phyloP scores from a whole-genome alignment of 2,329 filamentous ascomycete genomes.

The Arthroderma uncinatum region DNA sequence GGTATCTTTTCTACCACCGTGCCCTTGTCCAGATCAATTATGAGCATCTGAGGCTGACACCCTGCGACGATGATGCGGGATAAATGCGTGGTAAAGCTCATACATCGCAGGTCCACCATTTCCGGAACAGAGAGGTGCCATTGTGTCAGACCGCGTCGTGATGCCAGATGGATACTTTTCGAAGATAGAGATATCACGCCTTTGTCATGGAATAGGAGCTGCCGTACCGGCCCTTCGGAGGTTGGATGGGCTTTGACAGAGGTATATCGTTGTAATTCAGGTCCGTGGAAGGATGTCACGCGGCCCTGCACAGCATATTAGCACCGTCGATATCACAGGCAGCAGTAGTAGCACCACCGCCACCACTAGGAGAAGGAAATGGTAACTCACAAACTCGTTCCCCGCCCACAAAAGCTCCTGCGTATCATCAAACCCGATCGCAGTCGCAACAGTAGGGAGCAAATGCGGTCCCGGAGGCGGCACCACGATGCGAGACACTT shows the following conservation, averaged over 20 bases:
- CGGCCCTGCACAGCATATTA: constrained; percentile 51
- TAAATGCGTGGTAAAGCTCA: constrained; percentile 86
- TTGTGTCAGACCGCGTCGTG: constrained; percentile 66
- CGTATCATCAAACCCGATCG: constrained; percentile 76
- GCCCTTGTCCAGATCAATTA: constrained; percentile 60
- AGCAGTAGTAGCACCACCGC: no score
- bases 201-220: constrained; percentile 82
- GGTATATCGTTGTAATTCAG: constrained; percentile 77
- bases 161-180: constrained; percentile 78
- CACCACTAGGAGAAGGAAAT: no score
- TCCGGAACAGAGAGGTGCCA: constrained; percentile 75
- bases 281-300: constrained; percentile 76
- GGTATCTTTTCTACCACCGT: constrained; percentile 60
- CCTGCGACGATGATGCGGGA: constrained; percentile 81
- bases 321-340: neutral
- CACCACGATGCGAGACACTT: constrained; percentile 73
- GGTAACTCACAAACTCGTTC: constrained; percentile 65
- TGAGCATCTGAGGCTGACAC: constrained; percentile 75
- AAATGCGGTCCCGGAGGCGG: constrained; percentile 63
- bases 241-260: constrained; percentile 70
- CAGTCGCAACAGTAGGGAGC: constrained; percentile 59
- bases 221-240: constrained; percentile 67
- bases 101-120: constrained; percentile 82
- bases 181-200: constrained; percentile 78
- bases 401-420: constrained; percentile 91